phyloP scores from a whole-genome alignment of 139 green algal species.

The Zygnema circumcarinatum region DNA sequence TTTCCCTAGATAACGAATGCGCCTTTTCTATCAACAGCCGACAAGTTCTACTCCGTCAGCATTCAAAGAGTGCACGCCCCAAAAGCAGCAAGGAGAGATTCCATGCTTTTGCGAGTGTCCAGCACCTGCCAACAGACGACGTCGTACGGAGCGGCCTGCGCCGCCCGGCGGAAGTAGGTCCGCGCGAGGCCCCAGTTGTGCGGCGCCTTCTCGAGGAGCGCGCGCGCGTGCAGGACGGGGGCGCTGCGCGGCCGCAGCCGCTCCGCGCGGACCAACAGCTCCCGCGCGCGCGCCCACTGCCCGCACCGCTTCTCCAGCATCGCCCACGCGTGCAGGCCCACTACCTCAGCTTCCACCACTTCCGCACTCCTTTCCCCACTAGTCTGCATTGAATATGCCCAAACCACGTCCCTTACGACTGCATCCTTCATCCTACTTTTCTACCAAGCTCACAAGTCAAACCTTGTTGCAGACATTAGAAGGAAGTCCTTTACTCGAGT shows the following conservation, averaged over 20 bases:
- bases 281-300: constrained; percentile 30
- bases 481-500: background rate
- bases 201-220: constrained; percentile 16
- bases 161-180: constrained; percentile 15
- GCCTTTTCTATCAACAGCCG: too few species aligned
- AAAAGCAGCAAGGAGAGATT: background rate
- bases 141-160: constrained; percentile 6
- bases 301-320: constrained; percentile 53
- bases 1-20: too few species aligned
- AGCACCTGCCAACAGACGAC: constrained; percentile 25
- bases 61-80: background rate
- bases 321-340: constrained; percentile 52
- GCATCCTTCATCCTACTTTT: background rate
- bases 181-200: constrained; percentile 21
- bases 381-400: background rate
- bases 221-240: constrained; percentile 25
- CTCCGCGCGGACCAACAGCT: constrained; percentile 38
- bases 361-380: background rate
- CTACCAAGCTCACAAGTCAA: background rate
- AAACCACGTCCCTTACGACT: background rate
- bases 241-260: constrained; percentile 16
- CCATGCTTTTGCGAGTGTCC: too few species aligned
- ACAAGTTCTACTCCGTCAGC: too few species aligned
- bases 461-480: background rate
- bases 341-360: constrained; percentile 11